A percentile compares a stretch with the other conserved stretches of the same genome.
phyloP scores from a whole-genome alignment of 306 rosid genomes.

The Oxytropis ochrocephala region DNA sequence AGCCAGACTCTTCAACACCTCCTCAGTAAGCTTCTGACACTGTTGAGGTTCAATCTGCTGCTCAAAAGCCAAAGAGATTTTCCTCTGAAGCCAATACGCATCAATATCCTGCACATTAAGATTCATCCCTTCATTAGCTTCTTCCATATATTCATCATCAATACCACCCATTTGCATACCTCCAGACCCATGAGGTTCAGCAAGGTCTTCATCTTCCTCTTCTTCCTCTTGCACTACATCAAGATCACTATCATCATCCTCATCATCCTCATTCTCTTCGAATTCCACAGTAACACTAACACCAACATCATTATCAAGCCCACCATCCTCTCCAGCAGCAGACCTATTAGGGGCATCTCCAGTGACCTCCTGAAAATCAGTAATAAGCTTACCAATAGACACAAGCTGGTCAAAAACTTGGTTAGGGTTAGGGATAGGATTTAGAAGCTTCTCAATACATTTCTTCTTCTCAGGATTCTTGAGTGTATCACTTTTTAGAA shows the following conservation, averaged over 20 bases:
- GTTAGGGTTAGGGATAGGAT: conserved; percentile 44
- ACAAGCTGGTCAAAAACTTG: conserved; percentile 60
- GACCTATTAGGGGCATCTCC: conserved; percentile 41
- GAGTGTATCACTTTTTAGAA: conserved; percentile 53
- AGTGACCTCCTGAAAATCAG: conserved; percentile 69
- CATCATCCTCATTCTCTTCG: conserved; percentile 91
- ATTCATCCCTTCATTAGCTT: conserved; percentile 59
- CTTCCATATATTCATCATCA: conserved; percentile 71
- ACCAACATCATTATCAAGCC: conserved; percentile 80
- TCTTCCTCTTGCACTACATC: conserved; percentile 90
- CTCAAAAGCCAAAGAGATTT: conserved; percentile 72
- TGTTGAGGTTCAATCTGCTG: conserved; percentile 83
- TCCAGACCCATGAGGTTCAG: conserved; percentile 45
- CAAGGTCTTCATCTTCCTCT: conserved; percentile 76
- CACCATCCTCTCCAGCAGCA: conserved; percentile 55
- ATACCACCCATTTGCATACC: conserved; percentile 87
- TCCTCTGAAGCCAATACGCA: conserved; percentile 96
- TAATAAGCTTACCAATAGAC: conserved; percentile 65
- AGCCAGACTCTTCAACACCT: conserved; percentile 65
- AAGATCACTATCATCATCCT: conserved; percentile 91
- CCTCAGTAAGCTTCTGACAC: conserved; percentile 84
- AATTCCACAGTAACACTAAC: conserved; percentile 96
- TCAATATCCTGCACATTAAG: conserved; percentile 88
- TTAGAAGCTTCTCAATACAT: conserved; percentile 78
- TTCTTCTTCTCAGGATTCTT: conserved; percentile 76